Evolutionary conservation across 192 early-diverging fungal species (phyloP).

Genomic region (Linnemannia elongata): DNA sequence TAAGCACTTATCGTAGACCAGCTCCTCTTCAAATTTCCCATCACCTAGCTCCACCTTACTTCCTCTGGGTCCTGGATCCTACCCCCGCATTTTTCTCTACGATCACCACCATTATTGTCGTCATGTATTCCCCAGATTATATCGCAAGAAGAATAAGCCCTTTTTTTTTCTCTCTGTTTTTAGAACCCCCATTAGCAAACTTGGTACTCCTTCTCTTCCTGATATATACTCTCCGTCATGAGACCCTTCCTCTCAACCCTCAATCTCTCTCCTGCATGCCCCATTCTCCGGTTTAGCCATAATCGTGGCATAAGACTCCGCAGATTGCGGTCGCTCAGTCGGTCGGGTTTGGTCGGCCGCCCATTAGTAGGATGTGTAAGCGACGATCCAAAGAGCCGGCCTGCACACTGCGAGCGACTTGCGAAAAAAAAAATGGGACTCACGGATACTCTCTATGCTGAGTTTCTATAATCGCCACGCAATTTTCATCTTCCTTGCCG

Average conservation of each 20-base stretch:
- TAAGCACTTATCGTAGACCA: too few relatives aligned
- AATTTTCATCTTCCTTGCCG: background rate
- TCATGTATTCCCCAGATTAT: background rate
- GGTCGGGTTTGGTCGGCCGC: background rate
- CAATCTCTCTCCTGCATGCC: too few relatives aligned
- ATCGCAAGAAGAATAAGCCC: background rate
- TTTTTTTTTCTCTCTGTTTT: background rate
- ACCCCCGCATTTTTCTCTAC: background rate
- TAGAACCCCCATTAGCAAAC: background rate
- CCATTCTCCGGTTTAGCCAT: background rate
- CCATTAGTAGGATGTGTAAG: background rate
- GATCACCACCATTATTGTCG: background rate
- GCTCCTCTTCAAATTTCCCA: too few relatives aligned
- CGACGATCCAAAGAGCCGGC: background rate
- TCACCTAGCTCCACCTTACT: too few relatives aligned
- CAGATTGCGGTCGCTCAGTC: background rate
- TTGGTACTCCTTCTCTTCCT: too few relatives aligned
- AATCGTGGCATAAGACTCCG: constrained; percentile 5
- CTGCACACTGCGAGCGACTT: background rate
- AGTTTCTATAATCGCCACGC: background rate
- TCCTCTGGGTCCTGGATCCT: background rate
- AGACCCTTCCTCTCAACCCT: too few relatives aligned
- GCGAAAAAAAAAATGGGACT: background rate
- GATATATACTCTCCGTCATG: too few relatives aligned
- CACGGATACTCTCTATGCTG: background rate